Evolutionary conservation across 2,329 filamentous ascomycete species (phyloP), one percentile per base, ranked within the genome.

Genomic region (Microdochium paspali): DNA sequence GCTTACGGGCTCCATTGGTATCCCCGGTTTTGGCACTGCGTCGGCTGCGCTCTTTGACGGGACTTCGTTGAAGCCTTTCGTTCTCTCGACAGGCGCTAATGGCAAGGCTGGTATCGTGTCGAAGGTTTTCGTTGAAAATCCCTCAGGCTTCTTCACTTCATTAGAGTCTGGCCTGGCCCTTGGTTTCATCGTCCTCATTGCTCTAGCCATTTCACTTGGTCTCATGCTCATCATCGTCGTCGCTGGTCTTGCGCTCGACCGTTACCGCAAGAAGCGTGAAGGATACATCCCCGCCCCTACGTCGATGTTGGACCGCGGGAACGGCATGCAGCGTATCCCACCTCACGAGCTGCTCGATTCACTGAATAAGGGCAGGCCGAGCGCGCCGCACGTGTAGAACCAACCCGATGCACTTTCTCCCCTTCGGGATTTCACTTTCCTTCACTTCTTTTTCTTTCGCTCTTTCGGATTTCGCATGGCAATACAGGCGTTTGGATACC

Each of bases 31-130:
- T 60, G 90, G 91, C 49, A 84, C 82, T 49, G 88, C 85, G 5
- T 95, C 91, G 13, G 90, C 88, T 9, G 91, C 84, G 7, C 71
- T 96, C 24, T 98, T 87, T 70, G 88, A 97, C 59, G 93, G 93
- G 57, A 88, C 82, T 10, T 69, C 72, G 2, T 82, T 91, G 61
- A 73, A 74, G 46, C 91, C 93, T 0, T 95, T 91, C 63, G 77
- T 89, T 35, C 76, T 98, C 39, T 87, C 90, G 2, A 85, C 80
- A 43, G 84, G 76, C 49, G 67, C 75, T 12, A 74, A 81, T 57
- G 81, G 81, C 49, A 72, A 74, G 12, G 71, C 79, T 10, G 89
- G 90, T 44, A 90, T 81, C 57, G 79, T 98, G 58, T 82, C 85
- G 28, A 81, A 80, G 54, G 75, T 97, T 51, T 95, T 98, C 64